Percentiles rank a stretch among this genome's conserved stretches.
Conservation (phyloP, 108 stramenopile species). For the Nannochloropsis salina region DNA sequence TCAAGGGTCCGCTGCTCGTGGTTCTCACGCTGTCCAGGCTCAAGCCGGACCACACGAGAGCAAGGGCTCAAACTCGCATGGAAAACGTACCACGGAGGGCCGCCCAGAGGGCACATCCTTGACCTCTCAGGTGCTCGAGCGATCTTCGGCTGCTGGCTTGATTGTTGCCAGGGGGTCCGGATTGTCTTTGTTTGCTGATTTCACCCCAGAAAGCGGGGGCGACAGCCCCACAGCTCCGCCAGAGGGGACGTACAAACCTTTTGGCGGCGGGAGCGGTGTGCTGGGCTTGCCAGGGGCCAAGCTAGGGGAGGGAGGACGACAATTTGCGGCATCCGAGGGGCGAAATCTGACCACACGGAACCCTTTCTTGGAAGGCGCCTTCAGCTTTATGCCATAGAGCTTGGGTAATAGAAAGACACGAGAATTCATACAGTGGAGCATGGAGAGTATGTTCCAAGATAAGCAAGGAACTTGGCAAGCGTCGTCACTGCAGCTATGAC, state of each 20-base stretch:
- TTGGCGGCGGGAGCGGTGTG: not conserved
- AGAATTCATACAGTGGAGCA: too few species aligned
- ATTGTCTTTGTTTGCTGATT: not conserved
- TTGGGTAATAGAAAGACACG: not conserved
- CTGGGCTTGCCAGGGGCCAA: not conserved
- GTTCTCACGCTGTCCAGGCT: too few species aligned
- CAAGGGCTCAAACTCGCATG: too few species aligned
- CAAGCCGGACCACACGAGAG: too few species aligned
- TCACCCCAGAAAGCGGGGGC: not conserved
- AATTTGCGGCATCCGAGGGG: not conserved
- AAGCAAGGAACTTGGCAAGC: too few species aligned
- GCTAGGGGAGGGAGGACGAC: not conserved
- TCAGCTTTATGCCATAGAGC: not conserved
- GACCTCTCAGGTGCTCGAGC: not conserved
- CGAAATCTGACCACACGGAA: not conserved
- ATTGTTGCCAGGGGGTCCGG: not conserved
- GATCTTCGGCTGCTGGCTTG: constrained; percentile 11
- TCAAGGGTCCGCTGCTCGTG: not conserved
- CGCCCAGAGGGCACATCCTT: too few species aligned
- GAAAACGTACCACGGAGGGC: too few species aligned
- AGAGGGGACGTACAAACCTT: not conserved
- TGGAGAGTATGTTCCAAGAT: too few species aligned
- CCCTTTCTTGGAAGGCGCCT: not conserved
- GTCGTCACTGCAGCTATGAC: too few species aligned
- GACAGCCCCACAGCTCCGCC: not conserved